Evolutionary conservation across 306 rosid genomes (phyloP).

Genomic region (Gillenia trifoliata): DNA sequence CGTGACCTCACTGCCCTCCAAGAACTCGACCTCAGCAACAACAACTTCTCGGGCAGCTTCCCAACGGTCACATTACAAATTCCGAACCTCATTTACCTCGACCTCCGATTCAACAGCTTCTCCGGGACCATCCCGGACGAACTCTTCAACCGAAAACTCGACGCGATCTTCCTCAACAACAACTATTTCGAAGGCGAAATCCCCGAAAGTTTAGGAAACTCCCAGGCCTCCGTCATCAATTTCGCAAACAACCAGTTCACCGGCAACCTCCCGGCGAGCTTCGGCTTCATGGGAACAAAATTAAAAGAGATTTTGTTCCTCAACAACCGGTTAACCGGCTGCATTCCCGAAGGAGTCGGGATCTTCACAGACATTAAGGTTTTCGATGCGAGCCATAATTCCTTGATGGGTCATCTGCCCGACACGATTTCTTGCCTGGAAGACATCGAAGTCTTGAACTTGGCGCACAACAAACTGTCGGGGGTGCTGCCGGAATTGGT

Average conservation of each 20-base stretch:
- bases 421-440: constrained; percentile 82
- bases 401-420: constrained; percentile 85
- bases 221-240: constrained; percentile 92
- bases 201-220: constrained; percentile 76
- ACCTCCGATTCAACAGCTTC: constrained; percentile 77
- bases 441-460: constrained; percentile 71
- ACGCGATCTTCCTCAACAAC: constrained; percentile 86
- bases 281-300: constrained; percentile 69
- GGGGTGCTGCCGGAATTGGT: constrained; percentile 78
- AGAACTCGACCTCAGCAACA: constrained; percentile 92
- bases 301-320: constrained; percentile 78
- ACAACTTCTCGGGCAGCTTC: constrained; percentile 74
- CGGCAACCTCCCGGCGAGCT: constrained; percentile 74
- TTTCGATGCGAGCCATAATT: constrained; percentile 76
- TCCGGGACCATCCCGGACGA: constrained; percentile 67
- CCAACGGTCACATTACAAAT: constrained; percentile 51
- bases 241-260: constrained; percentile 71
- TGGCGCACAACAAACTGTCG: constrained; percentile 82
- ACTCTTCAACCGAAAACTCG: constrained; percentile 63
- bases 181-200: constrained; percentile 76
- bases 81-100: constrained; percentile 76
- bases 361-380: constrained; percentile 82
- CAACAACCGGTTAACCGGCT: constrained; percentile 80
- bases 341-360: constrained; percentile 92
- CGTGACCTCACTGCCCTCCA: constrained; percentile 48